Evolutionary conservation across 345 rosid species (phyloP), one percentile per base, ranked within the genome.

Genomic region (Psidium guajava): DNA sequence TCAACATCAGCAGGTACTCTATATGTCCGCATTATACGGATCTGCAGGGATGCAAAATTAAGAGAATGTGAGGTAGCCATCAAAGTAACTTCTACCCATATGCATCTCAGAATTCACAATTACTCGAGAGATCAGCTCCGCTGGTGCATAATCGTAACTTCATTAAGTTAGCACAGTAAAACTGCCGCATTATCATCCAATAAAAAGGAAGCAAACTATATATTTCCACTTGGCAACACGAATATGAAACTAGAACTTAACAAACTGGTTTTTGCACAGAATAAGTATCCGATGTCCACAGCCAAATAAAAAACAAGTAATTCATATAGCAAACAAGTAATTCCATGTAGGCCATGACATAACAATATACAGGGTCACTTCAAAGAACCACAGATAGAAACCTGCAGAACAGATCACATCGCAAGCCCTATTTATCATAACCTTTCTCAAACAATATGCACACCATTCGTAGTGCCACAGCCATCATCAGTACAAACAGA

Each of bases 11-110:
- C 84, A 11, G 92, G 94, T 86, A 85, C 82, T 86, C 90, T 87
- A 85, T 92, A 96, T 22, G 97, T 94, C 64, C 95, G 94, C 44
- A 95, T 96, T 83, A 95, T 90, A 52, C 98, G 97, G 61, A 95
- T 94, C 98, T 96, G 93, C 86, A 56, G 85, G 25, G n/a, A 51
- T 82, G 57, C 57, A 18, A 52, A 82, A 52, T 11, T 54, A 52
- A 50, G 57, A 6, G 14, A 82, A 82, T 50, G 5, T 50, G 57
- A 14, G 83, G 57, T 82, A 32, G 44, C 54, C 44, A 51, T 50
- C 27, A 18, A 22, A 82, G 57, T 27, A 82, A 82, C 12, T 82
- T 25, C 7, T 25, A 52, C 22, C 54, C 54, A 28, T 36, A 51
- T 51, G 42, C 57, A 82, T 15, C 57, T 54, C 44, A 52, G 15